Conservation (phyloP, 129 eudicot genomes). For the Helianthus annuus region DNA sequence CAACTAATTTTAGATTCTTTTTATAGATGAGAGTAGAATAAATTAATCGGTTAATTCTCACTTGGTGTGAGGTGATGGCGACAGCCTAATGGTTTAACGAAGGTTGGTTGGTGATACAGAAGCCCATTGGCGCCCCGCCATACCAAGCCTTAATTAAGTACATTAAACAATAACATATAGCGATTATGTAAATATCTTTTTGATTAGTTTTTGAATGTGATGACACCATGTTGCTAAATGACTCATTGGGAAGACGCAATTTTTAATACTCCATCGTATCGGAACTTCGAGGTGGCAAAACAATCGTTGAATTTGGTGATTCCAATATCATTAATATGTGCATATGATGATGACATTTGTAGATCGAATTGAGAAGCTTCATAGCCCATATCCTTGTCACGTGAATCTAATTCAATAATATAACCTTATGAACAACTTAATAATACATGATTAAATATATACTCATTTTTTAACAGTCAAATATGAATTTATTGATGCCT, state of each 20-base stretch:
- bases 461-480: neutral
- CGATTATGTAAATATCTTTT: neutral
- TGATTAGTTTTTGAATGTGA: constrained; percentile 20
- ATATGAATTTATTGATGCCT: no score
- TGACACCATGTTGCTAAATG: constrained; percentile 38
- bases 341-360: constrained; percentile 29
- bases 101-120: no score
- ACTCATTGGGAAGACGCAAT: constrained; percentile 34
- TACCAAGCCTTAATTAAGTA: no score
- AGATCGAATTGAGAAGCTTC: constrained; percentile 39
- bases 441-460: neutral
- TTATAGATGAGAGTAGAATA: no score
- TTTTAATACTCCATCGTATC: constrained; percentile 19
- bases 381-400: constrained; percentile 37
- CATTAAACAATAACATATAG: neutral
- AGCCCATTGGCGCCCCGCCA: no score
- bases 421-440: neutral
- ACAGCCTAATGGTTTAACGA: no score
- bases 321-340: constrained; percentile 38
- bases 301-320: constrained; percentile 31
- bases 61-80: no score
- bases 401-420: constrained; percentile 31
- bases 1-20: no score
- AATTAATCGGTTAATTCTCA: no score
- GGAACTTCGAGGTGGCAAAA: constrained; percentile 28